Base-by-base conservation (phyloP, 345 rosid genomes). In the Eucalyptus leucophloia region DNA sequence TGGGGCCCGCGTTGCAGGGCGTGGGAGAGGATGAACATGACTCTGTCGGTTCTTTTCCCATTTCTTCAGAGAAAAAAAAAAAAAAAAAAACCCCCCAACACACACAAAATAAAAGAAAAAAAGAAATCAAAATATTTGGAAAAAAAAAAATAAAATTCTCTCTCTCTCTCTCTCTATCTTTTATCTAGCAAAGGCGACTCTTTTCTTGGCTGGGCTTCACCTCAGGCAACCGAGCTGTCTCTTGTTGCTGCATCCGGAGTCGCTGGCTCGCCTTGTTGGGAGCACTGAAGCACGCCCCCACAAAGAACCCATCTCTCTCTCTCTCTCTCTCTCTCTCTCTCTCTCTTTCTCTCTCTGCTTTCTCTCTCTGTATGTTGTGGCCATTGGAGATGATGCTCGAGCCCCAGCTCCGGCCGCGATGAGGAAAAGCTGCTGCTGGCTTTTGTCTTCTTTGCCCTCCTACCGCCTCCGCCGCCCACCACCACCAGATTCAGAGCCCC, bases 21-120 rank as follows among this genome's bases (percentile, higher is more conserved):
- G 95, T 95, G 98, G 96, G 99, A 93, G 93, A 90, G 94, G 97
- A 91, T 94, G 98, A 98, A 97, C 99, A 96, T 98, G 99, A 95
- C 99, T 91, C 93, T 98, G 99, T 97, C 99, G 99, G 99, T 94
- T 92, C 93, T 94, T 95, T 94, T 93, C 49, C 37, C 7, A 37
- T 47, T 80, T 65, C 47, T 49, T 34, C 49, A 37, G 89, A 87
- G 88, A 87, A 89, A 72, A 87, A 72, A 58, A 89, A 72, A 87
- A 72, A 58, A 26, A 4, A 87, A 65, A 51, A 26, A 2, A 17
- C 42, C 2, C 40, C 67, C 67, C 4, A 3, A n/a, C 40, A 81
- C 11, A 21, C 58, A 53, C 24, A 51, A 42, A 67, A 87, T 14
- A 56, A 40, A 23, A 21, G 23, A 42, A 2, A 19, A 3, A 69